These are phyloP conservation scores for Cornus controversa DNA, from an alignment of 148 eudicot species.

Conservation along the genomic window DNA sequence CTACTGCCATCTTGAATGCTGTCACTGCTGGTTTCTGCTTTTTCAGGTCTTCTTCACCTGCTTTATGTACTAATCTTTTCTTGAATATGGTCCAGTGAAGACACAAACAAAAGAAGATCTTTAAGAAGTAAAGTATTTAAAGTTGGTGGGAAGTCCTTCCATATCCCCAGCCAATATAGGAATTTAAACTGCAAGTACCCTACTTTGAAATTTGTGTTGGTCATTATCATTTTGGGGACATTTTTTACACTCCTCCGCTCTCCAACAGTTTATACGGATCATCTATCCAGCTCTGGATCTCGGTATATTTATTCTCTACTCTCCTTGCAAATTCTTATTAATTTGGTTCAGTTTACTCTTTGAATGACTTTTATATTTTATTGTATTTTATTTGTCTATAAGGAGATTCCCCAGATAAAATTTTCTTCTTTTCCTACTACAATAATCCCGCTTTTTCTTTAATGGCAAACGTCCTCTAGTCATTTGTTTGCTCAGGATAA, in stretches of 20 bases:
- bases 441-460: not conserved
- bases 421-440: not conserved
- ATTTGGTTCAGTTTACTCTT: not conserved
- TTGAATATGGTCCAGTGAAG: slow-evolving; percentile 56
- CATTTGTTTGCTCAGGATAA: not conserved
- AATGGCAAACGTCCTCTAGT: not conserved
- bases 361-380: not conserved
- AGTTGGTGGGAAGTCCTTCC: slow-evolving; percentile 62
- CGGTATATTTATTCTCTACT: slow-evolving; percentile 32
- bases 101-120: slow-evolving; percentile 68
- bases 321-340: slow-evolving; percentile 1
- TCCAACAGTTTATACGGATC: slow-evolving; percentile 60
- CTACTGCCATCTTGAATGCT: not conserved
- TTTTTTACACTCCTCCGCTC: slow-evolving; percentile 54
- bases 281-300: slow-evolving; percentile 35
- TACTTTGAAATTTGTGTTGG: slow-evolving; percentile 54
- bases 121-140: slow-evolving; percentile 54
- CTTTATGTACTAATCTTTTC: slow-evolving; percentile 3
- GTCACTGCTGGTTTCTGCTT: slow-evolving; percentile 6
- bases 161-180: slow-evolving; percentile 53
- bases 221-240: slow-evolving; percentile 57
- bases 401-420: not conserved
- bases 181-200: slow-evolving; percentile 51
- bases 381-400: not conserved
- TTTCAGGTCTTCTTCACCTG: not conserved